Base-by-base conservation (phyloP, 148 eudicot species). In the Tetragonia tetragonoides region DNA sequence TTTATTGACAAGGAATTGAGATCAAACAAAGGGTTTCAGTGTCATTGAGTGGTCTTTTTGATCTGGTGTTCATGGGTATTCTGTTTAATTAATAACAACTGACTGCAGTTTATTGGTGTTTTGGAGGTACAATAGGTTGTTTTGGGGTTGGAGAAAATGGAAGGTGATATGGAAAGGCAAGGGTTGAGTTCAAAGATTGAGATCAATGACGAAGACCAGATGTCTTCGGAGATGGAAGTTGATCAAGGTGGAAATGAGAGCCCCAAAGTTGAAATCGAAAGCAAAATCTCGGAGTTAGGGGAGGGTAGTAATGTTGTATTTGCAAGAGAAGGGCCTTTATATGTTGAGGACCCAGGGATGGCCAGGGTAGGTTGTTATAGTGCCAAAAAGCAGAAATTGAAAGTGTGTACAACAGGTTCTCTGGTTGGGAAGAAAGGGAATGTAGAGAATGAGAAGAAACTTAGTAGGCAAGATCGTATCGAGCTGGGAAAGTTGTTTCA, bases 221-320 rank as follows among this genome's bases (percentile, higher is more conserved):
- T 78, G 40, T 81, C 77, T 83, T 82, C 85, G 57, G 93, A 90
- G 75, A 88, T 95, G 93, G 96, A 95, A 74, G 83, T 85, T 37
- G 90, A 85, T 82, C 90, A 83, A 70, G 72, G 57, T 79, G 89
- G 70, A 66, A 75, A 20, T 21, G 78, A 75, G 15, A 77, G 77
- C 57, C 70, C 78, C 56, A 84, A 80, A 54, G 66, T 77, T 72
- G 91, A 84, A 69, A 72, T 57, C 73, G 85, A 80, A 70, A 82
- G 51, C 73, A 80, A 80, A 46, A 75, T 74, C 12, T 77, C 85
- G 7, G 94, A 89, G 75, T 71, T 80, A 57, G 93, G 90, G 28
- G 95, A 92, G 80, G 90, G 87, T 41, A 90, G 97, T 86, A 83
- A 87, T 81, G 94, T 89, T 21, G 96, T 88, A 57, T 92, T 93